Conservation (phyloP, 352 stramenopile genomes). For the Globisporangium spinosum region DNA sequence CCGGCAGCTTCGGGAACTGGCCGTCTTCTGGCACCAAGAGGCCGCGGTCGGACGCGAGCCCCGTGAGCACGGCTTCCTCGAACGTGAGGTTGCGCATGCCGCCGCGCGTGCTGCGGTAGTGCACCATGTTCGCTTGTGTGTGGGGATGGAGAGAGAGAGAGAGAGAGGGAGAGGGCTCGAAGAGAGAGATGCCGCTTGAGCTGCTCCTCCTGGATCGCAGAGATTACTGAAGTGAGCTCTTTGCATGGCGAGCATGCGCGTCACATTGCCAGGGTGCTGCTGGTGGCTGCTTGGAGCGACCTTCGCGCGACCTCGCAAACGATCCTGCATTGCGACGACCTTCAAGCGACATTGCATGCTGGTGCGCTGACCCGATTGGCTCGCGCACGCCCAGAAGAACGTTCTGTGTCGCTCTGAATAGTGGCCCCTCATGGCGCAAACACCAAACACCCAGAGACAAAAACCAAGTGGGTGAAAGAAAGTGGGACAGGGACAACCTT, state of each 20-base stretch:
- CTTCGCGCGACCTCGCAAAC: constrained; percentile 1
- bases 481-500: not conserved
- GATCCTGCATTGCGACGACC: not conserved
- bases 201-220: constrained; percentile 1
- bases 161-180: not conserved
- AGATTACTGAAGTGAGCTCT: constrained; percentile 14
- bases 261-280: constrained; percentile 6
- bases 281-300: not conserved
- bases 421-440: constrained; percentile 11
- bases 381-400: constrained; percentile 10
- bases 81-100: constrained; percentile 80
- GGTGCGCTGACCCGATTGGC: not conserved
- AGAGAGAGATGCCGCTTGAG: not conserved
- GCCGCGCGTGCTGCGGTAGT: constrained; percentile 82
- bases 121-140: constrained; percentile 49
- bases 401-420: constrained; percentile 12
- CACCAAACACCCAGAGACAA: constrained; percentile 1
- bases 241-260: not conserved
- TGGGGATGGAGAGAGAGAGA: constrained; percentile 1
- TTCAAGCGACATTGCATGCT: not conserved
- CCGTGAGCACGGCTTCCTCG: constrained; percentile 84
- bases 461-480: not conserved
- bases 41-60: constrained; percentile 77
- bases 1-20: constrained; percentile 75
- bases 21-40: constrained; percentile 77